These are phyloP conservation scores for Sporobolomyces roseus DNA, from an alignment of 768 basidiomycete genomes.

Conservation along the genomic window DNA sequence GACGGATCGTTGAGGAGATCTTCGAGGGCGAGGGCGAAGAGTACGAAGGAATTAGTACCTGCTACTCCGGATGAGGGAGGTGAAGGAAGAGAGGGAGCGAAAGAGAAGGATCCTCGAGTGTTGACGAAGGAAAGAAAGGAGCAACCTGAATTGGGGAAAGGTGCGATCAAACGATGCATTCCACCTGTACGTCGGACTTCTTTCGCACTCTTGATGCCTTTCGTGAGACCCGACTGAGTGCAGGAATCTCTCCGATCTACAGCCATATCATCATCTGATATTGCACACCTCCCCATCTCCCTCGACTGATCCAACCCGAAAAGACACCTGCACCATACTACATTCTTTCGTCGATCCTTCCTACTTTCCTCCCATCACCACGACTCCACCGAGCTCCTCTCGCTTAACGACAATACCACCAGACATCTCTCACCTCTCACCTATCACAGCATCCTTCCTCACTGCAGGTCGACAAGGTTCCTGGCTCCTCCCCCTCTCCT, in stretches of 20 bases:
- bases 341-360: conserved; percentile 24
- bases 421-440: background rate
- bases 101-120: too few species aligned
- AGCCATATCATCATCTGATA: conserved; percentile 12
- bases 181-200: conserved; percentile 8
- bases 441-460: conserved; percentile 2
- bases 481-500: conserved; percentile 32
- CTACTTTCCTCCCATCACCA: background rate
- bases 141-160: background rate
- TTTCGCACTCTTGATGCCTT: background rate
- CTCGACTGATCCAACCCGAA: background rate
- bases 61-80: conserved; percentile 6
- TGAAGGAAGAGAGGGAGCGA: too few species aligned
- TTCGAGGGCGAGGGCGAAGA: background rate
- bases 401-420: too few species aligned
- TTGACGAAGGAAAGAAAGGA: background rate
- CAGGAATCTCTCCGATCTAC: background rate
- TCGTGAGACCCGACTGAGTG: too few species aligned
- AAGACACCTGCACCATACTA: background rate
- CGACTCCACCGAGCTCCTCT: too few species aligned
- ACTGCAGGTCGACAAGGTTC: conserved; percentile 19
- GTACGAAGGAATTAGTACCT: conserved; percentile 10
- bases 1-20: background rate
- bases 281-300: too few species aligned
- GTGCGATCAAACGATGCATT: conserved; percentile 26